Base-by-base conservation (phyloP, 768 basidiomycete genomes). In the Pisolithus orientalis region DNA sequence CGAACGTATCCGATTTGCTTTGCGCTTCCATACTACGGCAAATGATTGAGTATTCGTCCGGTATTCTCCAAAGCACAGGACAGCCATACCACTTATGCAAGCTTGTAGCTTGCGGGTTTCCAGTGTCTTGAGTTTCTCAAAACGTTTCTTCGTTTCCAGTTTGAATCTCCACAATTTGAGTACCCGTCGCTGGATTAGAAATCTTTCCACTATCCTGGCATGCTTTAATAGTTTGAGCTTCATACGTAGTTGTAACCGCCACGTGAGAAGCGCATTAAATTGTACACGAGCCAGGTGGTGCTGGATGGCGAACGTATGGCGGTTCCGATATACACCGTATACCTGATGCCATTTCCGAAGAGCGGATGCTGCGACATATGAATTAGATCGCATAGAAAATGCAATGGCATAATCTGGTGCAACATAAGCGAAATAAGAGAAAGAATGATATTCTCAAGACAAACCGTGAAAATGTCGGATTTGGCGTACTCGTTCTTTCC, bases 241-340 rank as follows among this genome's bases (percentile, higher is more conserved):
- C 14, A 70, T 65, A 16, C 81, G 76, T 47, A 85, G 67, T 38
- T 70, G 69, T 17, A 80, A 59, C 17, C 83, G 76, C 87, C 88
- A 90, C 16, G 54, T 59, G 5, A 78, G 61, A 13, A 86, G 68
- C 13, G 72, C 65, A 57, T 82, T 70, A 60, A 78, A 80, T 37
- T 70, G 67, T 44, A 38, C 56, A 21, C 56, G 66, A 40, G 63
- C 57, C 25, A 68, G 63, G 42, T 65, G 57, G 11, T 58, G 66
- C 49, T 77, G 76, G 10, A 72, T 65, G 13, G 84, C 83, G 46
- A 78, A 76, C 0, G 67, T 52, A 13, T 67, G 61, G 3, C 77
- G 73, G 52, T 79, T 80, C 52, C 72, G 74, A 60, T 78, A 77
- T 3, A 72, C 69, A 4, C 56, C 62, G 57, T 72, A 64, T 5